Evolutionary conservation across 1,284 basidiomycete genomes (phyloP).

Genomic region (Sphagnurus paluster): DNA sequence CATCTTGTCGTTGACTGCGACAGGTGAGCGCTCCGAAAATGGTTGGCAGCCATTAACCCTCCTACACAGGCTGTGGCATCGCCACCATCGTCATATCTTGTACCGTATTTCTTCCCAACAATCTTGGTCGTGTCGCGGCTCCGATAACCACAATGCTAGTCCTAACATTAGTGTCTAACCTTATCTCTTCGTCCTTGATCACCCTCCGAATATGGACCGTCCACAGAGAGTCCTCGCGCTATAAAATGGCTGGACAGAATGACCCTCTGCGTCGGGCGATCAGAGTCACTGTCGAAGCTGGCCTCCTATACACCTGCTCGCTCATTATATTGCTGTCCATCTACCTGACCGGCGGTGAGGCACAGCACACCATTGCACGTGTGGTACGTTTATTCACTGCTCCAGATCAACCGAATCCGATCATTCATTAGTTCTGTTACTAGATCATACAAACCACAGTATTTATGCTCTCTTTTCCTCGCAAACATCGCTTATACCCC

Average conservation of each 20-base stretch:
- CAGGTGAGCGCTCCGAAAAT: not conserved
- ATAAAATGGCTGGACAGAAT: not conserved
- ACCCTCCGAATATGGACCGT: slow-evolving; percentile 4
- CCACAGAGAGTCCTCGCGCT: slow-evolving; percentile 2
- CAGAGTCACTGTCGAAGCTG: slow-evolving; percentile 7
- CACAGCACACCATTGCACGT: slow-evolving; percentile 6
- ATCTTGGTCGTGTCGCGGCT: not conserved
- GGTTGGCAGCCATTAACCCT: not conserved
- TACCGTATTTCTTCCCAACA: not conserved
- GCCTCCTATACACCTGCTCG: slow-evolving; percentile 6
- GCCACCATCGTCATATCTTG: not conserved
- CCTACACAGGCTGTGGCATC: slow-evolving; percentile 4
- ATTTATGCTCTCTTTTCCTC: not conserved
- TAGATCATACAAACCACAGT: slow-evolving; percentile 10
- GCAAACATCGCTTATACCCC: not conserved
- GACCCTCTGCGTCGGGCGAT: slow-evolving; percentile 3
- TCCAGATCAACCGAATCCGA: not conserved
- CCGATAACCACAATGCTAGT: slow-evolving; percentile 3
- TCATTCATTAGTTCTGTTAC: not conserved
- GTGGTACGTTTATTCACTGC: slow-evolving; percentile 1
- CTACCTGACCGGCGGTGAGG: not conserved
- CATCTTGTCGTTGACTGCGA: not conserved
- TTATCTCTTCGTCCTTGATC: slow-evolving; percentile 8
- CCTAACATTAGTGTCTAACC: slow-evolving; percentile 2
- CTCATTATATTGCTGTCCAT: slow-evolving; percentile 3